Evolutionary conservation across 768 basidiomycete species (phyloP).

Genomic region (Pholiota conissans): DNA sequence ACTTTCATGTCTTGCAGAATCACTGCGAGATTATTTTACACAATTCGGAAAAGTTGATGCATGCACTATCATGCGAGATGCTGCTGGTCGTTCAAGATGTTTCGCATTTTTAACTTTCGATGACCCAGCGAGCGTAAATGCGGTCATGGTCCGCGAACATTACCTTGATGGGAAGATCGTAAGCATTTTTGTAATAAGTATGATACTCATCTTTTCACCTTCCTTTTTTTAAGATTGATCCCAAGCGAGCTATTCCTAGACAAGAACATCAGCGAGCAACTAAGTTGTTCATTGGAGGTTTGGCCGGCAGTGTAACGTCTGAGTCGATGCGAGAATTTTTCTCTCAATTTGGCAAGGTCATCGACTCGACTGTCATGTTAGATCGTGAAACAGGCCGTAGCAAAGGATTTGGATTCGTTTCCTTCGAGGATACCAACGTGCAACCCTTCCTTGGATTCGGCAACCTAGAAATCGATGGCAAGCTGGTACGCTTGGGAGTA

Average conservation of each 20-base stretch:
- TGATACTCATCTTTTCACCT: neutral
- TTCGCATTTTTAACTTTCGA: slow-evolving; percentile 98
- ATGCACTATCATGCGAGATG: slow-evolving; percentile 98
- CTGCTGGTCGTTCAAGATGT: slow-evolving; percentile 90
- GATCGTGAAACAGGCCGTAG: slow-evolving; percentile 93
- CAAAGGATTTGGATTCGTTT: slow-evolving; percentile 98
- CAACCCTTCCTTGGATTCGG: slow-evolving; percentile 87
- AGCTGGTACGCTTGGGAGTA: slow-evolving; percentile 62
- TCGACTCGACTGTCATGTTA: slow-evolving; percentile 98
- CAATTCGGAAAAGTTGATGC: slow-evolving; percentile 98
- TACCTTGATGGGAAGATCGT: slow-evolving; percentile 97
- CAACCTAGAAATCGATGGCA: slow-evolving; percentile 91
- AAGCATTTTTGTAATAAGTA: slow-evolving; percentile 33
- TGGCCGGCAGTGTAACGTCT: slow-evolving; percentile 89
- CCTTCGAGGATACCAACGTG: slow-evolving; percentile 90
- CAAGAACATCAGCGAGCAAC: slow-evolving; percentile 93
- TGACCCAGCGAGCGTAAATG: slow-evolving; percentile 89
- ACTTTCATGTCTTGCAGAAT: slow-evolving; percentile 50
- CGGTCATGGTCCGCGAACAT: slow-evolving; percentile 95
- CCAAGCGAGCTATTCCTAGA: slow-evolving; percentile 97
- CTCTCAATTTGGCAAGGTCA: slow-evolving; percentile 90
- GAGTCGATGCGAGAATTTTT: slow-evolving; percentile 94
- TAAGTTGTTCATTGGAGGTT: slow-evolving; percentile 94
- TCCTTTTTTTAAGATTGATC: slow-evolving; percentile 76
- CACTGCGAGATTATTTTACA: slow-evolving; percentile 83